Percentiles rank a stretch among this genome's conserved stretches.
phyloP scores from a whole-genome alignment of 2,329 filamentous ascomycete species.

The Truncatella angustata region DNA sequence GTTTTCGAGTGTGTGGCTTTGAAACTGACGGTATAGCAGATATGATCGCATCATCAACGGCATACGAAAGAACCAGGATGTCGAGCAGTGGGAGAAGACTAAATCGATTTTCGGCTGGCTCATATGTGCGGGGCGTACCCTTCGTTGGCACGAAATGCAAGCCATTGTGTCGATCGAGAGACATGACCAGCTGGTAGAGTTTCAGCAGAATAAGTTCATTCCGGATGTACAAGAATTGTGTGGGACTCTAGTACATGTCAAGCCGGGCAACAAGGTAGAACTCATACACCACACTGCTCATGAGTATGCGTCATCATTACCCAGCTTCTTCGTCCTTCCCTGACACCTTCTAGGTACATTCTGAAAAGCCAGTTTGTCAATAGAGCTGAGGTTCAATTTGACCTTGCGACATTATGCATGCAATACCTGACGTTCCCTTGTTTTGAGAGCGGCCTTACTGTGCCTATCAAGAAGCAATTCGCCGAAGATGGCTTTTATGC shows the following conservation, averaged over 20 bases:
- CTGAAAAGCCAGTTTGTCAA: constrained; percentile 23
- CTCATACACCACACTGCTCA: constrained; percentile 38
- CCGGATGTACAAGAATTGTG: constrained; percentile 29
- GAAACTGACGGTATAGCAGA: constrained; percentile 15
- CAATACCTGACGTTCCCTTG: constrained; percentile 32
- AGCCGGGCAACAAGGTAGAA: constrained; percentile 28
- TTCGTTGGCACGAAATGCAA: constrained; percentile 41
- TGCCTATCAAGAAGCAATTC: constrained; percentile 11
- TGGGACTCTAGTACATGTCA: constrained; percentile 35
- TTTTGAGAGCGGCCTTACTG: constrained; percentile 22
- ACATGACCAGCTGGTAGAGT: constrained; percentile 10
- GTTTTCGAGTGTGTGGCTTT: not conserved
- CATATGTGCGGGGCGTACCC: constrained; percentile 34
- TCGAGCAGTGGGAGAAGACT: constrained; percentile 21
- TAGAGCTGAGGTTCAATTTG: constrained; percentile 23
- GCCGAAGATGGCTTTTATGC: constrained; percentile 28
- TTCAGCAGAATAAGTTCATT: constrained; percentile 22
- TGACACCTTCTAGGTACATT: constrained; percentile 16
- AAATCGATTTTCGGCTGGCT: constrained; percentile 37
- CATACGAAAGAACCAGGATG: constrained; percentile 14
- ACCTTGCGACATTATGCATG: constrained; percentile 31
- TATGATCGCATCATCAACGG: constrained; percentile 27
- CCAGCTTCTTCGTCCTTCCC: not conserved
- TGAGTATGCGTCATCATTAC: constrained; percentile 21
- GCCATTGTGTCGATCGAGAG: constrained; percentile 29